Evolutionary conservation across 1,284 basidiomycete species (phyloP), one percentile per base, ranked within the genome.

Genomic region (Sporisorium iseilematis-ciliati): DNA sequence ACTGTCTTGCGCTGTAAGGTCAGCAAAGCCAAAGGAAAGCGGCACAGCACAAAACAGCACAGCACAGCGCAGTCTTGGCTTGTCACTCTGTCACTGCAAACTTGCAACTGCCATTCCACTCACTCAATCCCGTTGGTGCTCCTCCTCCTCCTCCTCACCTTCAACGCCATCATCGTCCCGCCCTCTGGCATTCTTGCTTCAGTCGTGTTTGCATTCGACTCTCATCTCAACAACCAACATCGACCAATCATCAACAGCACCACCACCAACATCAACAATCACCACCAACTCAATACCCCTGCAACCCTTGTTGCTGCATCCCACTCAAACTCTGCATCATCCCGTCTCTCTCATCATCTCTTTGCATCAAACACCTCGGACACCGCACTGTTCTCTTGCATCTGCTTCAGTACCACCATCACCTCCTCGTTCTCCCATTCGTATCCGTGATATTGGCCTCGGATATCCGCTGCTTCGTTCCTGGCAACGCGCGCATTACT

Each of bases 371-470:
- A 7, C 35, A 38, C 12, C 35, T 14, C 10, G 16, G 35, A 38
- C 35, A 38, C 14, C 35, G 46, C 26, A 29, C 16, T 48, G 25
- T 14, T 29, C 26, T 7, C 26, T 29, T 46, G 25, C 45, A 38
- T 38, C 35, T n/a, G n/a, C 35, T 38, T 14, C 35, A 38, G 35
- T 16, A 38, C 35, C 35, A 38, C 35, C 35, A 38, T 16, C 35
- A 14, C 35, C 11, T 3, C 35, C 35, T 14, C 45, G n/a, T 26
- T 29, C 16, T 29, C 26, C 12, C 7, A 16, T 10, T 16, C 46
- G 46, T 48, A 48, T 48, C 26, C 46, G 46, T 48, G 46, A 48
- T 29, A 48, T 29, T 48, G 46, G 26, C 46, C 29, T 29, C 26
- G 26, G 26, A 48, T n/a, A 29, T 29, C 26, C 26, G 46, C 46